A percentile compares a stretch with the other conserved stretches of the same genome.
phyloP scores from a whole-genome alignment of 768 basidiomycete genomes.

The Suillus placidus region DNA sequence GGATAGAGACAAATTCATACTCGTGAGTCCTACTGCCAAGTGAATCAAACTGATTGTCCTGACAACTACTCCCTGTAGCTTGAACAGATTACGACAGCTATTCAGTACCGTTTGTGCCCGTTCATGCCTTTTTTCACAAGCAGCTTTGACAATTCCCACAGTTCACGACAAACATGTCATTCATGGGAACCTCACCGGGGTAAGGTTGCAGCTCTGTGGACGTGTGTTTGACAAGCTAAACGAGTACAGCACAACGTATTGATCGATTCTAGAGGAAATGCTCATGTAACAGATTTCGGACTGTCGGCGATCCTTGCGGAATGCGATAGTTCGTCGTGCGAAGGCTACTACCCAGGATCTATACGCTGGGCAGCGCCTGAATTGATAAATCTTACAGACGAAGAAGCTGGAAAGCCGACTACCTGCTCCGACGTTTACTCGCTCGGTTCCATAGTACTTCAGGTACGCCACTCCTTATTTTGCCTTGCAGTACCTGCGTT shows the following conservation, averaged over 20 bases:
- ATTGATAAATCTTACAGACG: background rate
- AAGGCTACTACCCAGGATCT: conserved; percentile 3
- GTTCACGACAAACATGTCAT: conserved; percentile 12
- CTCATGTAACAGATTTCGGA: conserved; percentile 11
- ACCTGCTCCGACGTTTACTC: conserved; percentile 12
- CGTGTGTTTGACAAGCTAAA: background rate
- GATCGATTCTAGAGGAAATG: background rate
- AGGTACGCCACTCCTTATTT: conserved; percentile 2
- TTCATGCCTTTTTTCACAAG: background rate
- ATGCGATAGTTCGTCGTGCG: background rate
- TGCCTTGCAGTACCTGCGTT: background rate
- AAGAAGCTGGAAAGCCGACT: conserved; percentile 3
- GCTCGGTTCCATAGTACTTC: conserved; percentile 9
- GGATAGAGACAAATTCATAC: conserved; percentile 12
- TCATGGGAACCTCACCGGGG: conserved; percentile 14
- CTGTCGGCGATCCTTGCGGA: conserved; percentile 10
- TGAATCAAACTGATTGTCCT: background rate
- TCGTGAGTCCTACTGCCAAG: conserved; percentile 17
- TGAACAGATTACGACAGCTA: conserved; percentile 1
- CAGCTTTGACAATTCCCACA: background rate
- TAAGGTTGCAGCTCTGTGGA: background rate
- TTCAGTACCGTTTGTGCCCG: conserved; percentile 12
- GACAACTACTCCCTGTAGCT: background rate
- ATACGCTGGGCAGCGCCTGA: conserved; percentile 17
- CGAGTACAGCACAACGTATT: conserved; percentile 13